Evolutionary conservation across 495 filamentous ascomycete genomes (phyloP).

Genomic region (Penicillium malachiteum): DNA sequence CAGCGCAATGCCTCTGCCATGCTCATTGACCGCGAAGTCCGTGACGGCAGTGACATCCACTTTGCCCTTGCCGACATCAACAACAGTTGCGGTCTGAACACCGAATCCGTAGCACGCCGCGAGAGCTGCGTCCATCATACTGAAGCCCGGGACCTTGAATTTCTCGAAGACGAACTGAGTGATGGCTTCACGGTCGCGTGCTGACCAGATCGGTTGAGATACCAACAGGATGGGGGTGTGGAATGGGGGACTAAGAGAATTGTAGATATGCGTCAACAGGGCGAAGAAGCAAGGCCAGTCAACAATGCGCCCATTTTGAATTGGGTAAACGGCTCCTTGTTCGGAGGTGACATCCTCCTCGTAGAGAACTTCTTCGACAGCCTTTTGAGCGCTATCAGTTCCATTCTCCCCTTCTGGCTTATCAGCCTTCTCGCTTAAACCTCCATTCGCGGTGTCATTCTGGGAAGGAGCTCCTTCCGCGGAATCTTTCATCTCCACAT

Average conservation of each 20-base stretch:
- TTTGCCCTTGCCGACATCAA: conserved; percentile 89
- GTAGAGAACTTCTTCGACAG: conserved; percentile 56
- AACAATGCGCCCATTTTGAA: conserved; percentile 78
- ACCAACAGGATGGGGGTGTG: conserved; percentile 93
- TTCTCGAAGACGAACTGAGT: conserved; percentile 95
- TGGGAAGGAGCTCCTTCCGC: conserved; percentile 14
- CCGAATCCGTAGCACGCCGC: conserved; percentile 84
- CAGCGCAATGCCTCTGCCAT: conserved; percentile 61
- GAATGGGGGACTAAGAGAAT: conserved; percentile 81
- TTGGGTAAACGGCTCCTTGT: conserved; percentile 86
- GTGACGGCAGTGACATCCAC: conserved; percentile 86
- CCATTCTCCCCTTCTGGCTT: conserved; percentile 4
- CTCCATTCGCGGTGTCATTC: conserved; percentile 13
- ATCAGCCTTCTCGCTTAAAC: conserved; percentile 18
- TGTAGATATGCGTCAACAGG: conserved; percentile 82
- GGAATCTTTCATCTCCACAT: conserved; percentile 48
- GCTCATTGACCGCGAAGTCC: conserved; percentile 67
- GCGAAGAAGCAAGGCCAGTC: conserved; percentile 92
- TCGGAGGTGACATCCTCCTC: conserved; percentile 85
- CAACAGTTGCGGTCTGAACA: conserved; percentile 68
- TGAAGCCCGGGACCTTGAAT: conserved; percentile 89
- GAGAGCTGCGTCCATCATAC: conserved; percentile 78
- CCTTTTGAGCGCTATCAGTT: conserved; percentile 18
- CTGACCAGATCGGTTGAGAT: conserved; percentile 80
- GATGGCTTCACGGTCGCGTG: conserved; percentile 74